A percentile compares a stretch with the other conserved stretches of the same genome.
phyloP scores from a whole-genome alignment of 768 basidiomycete genomes.

The Termitomyces sp. region DNA sequence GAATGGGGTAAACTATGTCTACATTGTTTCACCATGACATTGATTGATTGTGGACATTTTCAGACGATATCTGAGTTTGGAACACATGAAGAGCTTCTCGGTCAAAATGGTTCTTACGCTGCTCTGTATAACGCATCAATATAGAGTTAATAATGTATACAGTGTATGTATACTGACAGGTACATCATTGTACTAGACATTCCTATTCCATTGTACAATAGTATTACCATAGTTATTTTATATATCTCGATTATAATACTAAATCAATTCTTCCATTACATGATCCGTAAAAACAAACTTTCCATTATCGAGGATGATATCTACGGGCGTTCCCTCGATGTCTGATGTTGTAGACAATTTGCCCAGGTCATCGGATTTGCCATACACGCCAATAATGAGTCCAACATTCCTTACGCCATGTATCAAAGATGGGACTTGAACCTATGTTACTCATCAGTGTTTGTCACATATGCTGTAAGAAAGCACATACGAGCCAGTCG shows the following conservation, averaged over 20 bases:
- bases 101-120: slow-evolving; percentile 57
- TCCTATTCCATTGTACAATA: slow-evolving; percentile 10
- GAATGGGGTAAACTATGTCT: slow-evolving; percentile 40
- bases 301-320: slow-evolving; percentile 63
- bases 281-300: slow-evolving; percentile 65
- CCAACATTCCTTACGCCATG: slow-evolving; percentile 87
- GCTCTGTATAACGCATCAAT: slow-evolving; percentile 66
- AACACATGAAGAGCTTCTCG: slow-evolving; percentile 61
- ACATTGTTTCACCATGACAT: slow-evolving; percentile 11
- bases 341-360: slow-evolving; percentile 28
- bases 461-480: neutral
- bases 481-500: slow-evolving; percentile 65
- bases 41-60: slow-evolving; percentile 5
- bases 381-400: slow-evolving; percentile 81
- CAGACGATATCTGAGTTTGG: slow-evolving; percentile 76
- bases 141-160: slow-evolving; percentile 22
- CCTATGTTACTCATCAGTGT: slow-evolving; percentile 33
- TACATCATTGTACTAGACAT: slow-evolving; percentile 7
- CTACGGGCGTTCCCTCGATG: slow-evolving; percentile 46
- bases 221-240: neutral
- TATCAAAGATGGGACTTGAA: slow-evolving; percentile 84
- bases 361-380: slow-evolving; percentile 41
- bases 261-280: slow-evolving; percentile 41
- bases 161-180: slow-evolving; percentile 10
- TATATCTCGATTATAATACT: slow-evolving; percentile 7